phyloP scores from a whole-genome alignment of 2,329 filamentous ascomycete species.

The Beauveria sp. region DNA sequence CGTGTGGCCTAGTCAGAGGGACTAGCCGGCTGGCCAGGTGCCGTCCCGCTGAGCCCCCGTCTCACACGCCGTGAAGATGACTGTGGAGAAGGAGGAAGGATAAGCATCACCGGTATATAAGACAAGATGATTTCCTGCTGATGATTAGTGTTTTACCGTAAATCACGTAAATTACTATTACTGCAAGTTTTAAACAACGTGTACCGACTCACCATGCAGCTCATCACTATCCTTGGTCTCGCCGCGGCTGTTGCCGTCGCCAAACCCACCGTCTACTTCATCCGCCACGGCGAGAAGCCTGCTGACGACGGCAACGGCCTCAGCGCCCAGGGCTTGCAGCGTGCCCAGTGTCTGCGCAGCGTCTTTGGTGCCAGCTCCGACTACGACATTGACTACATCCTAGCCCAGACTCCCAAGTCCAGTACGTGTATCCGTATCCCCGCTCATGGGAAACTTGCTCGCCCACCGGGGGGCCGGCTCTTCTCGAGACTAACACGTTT shows the following conservation, averaged over 20 bases:
- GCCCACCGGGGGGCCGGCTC: too few relatives aligned
- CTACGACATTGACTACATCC: conserved; percentile 51
- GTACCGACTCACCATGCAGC: conserved; percentile 16
- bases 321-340: conserved; percentile 41
- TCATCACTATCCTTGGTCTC: conserved; percentile 14
- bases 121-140: neutral
- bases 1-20: conserved; percentile 1
- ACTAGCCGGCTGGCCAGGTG: neutral
- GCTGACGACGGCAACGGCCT: conserved; percentile 41
- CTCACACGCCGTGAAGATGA: neutral
- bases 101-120: neutral
- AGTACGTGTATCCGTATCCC: conserved; percentile 20
- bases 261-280: conserved; percentile 50
- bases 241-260: conserved; percentile 16
- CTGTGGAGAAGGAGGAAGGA: neutral
- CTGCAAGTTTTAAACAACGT: neutral
- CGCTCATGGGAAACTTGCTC: too few relatives aligned
- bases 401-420: conserved; percentile 46
- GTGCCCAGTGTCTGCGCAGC: conserved; percentile 49
- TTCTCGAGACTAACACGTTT: neutral
- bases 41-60: neutral
- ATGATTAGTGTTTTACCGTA: neutral
- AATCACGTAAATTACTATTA: too few relatives aligned
- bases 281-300: conserved; percentile 59
- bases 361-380: conserved; percentile 45